A percentile compares a stretch with the other conserved stretches of the same genome.
These are phyloP conservation scores for Calophaca sinica DNA, from an alignment of 306 rosid species.

Conservation along the genomic window DNA sequence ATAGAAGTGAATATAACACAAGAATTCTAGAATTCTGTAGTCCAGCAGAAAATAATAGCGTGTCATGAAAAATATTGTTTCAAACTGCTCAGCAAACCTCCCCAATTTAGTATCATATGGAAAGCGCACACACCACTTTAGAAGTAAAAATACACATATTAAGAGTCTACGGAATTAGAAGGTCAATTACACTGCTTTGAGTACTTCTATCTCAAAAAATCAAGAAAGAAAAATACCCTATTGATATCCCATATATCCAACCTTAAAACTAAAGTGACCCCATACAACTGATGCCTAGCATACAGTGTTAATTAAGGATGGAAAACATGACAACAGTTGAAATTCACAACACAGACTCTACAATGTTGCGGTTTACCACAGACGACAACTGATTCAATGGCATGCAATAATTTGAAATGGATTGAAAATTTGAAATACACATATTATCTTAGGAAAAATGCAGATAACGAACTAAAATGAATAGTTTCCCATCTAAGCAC, in stretches of 20 bases:
- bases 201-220: neutral
- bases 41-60: constrained; percentile 23
- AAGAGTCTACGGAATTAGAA: constrained; percentile 16
- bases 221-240: neutral
- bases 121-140: constrained; percentile 12
- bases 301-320: neutral
- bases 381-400: constrained; percentile 18
- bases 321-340: constrained; percentile 33
- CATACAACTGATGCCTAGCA: neutral
- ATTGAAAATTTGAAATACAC: constrained; percentile 3
- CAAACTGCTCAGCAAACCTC: constrained; percentile 26
- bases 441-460: constrained; percentile 22
- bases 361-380: neutral
- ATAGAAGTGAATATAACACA: constrained; percentile 31
- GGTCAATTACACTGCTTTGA: constrained; percentile 4
- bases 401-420: constrained; percentile 41
- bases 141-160: constrained; percentile 21
- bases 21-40: neutral
- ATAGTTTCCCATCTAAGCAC: constrained; percentile 50
- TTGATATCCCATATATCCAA: neutral
- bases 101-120: constrained; percentile 17
- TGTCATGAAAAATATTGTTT: constrained; percentile 8
- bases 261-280: constrained; percentile 16
- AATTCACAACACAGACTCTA: constrained; percentile 9
- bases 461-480: constrained; percentile 41